Percentiles rank a stretch among this genome's conserved stretches.
These are phyloP conservation scores for Fusarium luffae DNA, from an alignment of 2,329 filamentous ascomycete species.

Conservation along the genomic window DNA sequence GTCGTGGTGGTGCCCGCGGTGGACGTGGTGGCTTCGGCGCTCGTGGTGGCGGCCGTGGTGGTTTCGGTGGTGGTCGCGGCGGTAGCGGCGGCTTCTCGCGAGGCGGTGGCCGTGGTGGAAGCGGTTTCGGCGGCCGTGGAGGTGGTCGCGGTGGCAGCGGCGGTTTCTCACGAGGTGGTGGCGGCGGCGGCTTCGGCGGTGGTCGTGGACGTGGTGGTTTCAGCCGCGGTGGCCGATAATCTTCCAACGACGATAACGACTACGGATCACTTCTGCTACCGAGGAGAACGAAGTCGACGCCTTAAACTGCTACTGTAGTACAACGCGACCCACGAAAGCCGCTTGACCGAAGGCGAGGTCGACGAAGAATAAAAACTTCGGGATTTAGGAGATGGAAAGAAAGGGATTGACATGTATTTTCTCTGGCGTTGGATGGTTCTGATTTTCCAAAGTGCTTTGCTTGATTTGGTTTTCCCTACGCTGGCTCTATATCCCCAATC, in stretches of 20 bases:
- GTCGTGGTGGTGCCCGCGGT: constrained; percentile 54
- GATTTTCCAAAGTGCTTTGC: constrained; percentile 35
- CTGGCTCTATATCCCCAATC: constrained; percentile 38
- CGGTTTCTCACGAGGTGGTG: constrained; percentile 39
- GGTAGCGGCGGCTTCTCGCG: constrained; percentile 47
- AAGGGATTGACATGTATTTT: constrained; percentile 37
- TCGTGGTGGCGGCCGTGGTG: constrained; percentile 48
- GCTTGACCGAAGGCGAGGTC: not conserved
- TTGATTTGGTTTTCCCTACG: constrained; percentile 35
- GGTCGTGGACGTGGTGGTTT: constrained; percentile 47
- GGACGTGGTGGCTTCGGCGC: constrained; percentile 52
- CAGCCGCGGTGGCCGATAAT: constrained; percentile 45
- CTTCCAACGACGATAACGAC: constrained; percentile 8
- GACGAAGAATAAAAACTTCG: constrained; percentile 10
- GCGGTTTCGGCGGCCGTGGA: constrained; percentile 34
- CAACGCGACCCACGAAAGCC: constrained; percentile 38
- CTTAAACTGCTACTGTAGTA: constrained; percentile 20
- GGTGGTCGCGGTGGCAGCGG: constrained; percentile 42
- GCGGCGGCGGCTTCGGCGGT: constrained; percentile 46
- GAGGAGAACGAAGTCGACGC: constrained; percentile 10
- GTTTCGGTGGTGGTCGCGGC: constrained; percentile 51
- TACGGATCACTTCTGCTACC: constrained; percentile 12
- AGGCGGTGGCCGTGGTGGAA: constrained; percentile 39
- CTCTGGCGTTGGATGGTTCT: constrained; percentile 41
- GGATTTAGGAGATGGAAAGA: constrained; percentile 26